Conservation (phyloP, 2,329 filamentous ascomycete species). For the Ceratocystis variospora region DNA sequence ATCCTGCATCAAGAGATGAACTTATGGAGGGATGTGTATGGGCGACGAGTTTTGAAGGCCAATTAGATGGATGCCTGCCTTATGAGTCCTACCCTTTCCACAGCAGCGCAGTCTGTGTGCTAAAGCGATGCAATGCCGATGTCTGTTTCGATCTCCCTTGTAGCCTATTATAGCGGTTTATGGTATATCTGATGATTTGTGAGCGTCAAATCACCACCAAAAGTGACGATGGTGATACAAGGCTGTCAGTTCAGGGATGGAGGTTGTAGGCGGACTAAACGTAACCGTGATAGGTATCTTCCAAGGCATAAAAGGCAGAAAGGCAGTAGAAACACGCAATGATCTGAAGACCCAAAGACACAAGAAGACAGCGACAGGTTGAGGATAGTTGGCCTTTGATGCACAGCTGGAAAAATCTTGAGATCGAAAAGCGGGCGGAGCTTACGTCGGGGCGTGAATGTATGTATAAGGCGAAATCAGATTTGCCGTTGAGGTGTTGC, state of each 20-base stretch:
- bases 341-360: background rate
- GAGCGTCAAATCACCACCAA: background rate
- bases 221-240: background rate
- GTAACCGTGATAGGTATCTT: background rate
- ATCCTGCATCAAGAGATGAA: constrained; percentile 2
- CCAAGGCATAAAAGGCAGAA: too few species aligned
- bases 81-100: background rate
- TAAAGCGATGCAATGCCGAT: background rate
- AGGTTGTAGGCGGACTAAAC: background rate
- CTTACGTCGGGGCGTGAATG: too few species aligned
- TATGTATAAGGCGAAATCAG: too few species aligned
- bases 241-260: background rate
- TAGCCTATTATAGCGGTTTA: background rate
- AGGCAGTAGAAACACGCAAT: background rate
- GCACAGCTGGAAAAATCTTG: too few species aligned
- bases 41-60: background rate
- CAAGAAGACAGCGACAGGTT: too few species aligned
- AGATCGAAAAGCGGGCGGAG: too few species aligned
- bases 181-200: background rate
- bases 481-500: background rate
- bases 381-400: too few species aligned
- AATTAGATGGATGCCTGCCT: background rate
- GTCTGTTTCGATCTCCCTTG: background rate
- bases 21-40: background rate
- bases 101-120: background rate